These are phyloP conservation scores for Apophysomyces ossiformis DNA, from an alignment of 371 early-diverging fungal species.

Conservation along the genomic window DNA sequence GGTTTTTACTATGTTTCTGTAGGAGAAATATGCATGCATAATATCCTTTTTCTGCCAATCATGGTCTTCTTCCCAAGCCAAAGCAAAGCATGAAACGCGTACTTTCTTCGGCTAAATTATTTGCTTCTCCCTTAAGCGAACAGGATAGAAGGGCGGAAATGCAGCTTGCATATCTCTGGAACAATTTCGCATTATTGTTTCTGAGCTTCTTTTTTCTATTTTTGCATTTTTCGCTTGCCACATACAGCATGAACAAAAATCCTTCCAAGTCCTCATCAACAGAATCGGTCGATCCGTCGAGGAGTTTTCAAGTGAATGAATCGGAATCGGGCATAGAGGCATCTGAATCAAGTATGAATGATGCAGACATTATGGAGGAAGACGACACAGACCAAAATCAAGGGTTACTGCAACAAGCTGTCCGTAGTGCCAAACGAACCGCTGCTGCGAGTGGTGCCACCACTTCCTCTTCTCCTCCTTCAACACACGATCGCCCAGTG, in stretches of 20 bases:
- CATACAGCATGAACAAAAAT: neutral
- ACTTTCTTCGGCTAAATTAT: no score
- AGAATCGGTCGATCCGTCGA: neutral
- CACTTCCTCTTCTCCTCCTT: no score
- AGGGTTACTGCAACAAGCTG: slow-evolving; percentile 15
- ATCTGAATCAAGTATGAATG: slow-evolving; percentile 18
- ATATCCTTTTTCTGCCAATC: no score
- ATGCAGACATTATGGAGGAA: slow-evolving; percentile 16
- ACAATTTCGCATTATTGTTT: no score
- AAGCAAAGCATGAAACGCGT: no score
- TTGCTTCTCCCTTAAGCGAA: no score
- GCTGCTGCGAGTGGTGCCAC: neutral
- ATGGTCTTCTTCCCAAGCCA: no score
- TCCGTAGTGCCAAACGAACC: slow-evolving; percentile 19
- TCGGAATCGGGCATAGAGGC: slow-evolving; percentile 27
- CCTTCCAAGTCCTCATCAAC: neutral
- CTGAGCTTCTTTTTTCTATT: neutral
- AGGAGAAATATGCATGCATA: no score
- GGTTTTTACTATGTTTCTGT: no score
- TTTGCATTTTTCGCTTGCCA: neutral
- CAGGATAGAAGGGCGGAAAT: no score
- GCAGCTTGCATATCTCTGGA: no score
- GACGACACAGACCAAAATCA: slow-evolving; percentile 8
- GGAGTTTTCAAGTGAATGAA: slow-evolving; percentile 14
- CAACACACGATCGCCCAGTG: neutral